These are phyloP conservation scores for Saccharomycopsis hybrid DNA, from an alignment of 1,139 yeast genomes.

Conservation along the genomic window DNA sequence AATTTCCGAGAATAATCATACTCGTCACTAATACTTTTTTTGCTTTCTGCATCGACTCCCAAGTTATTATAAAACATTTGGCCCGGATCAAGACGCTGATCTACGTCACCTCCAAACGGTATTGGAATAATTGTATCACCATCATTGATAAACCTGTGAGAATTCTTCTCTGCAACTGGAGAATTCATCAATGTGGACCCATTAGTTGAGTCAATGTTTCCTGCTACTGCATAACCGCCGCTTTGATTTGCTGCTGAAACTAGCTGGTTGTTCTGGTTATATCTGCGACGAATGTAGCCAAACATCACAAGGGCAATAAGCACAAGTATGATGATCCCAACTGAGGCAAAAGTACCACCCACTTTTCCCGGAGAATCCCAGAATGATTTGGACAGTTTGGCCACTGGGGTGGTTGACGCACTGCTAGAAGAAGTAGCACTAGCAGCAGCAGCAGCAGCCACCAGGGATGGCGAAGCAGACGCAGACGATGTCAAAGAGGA, in stretches of 20 bases:
- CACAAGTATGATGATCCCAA: conserved; percentile 29
- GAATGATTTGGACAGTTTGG: conserved; percentile 23
- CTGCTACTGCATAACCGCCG: conserved; percentile 1
- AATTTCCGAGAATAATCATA: conserved; percentile 67
- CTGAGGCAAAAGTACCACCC: conserved; percentile 32
- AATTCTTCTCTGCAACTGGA: conserved; percentile 10
- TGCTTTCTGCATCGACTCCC: conserved; percentile 43
- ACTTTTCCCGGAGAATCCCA: conserved; percentile 32
- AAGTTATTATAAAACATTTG: conserved; percentile 23
- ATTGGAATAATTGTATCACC: conserved; percentile 26
- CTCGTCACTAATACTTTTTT: conserved; percentile 65
- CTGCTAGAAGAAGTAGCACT: background rate
- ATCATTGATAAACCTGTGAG: conserved; percentile 11
- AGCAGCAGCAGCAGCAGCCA: background rate
- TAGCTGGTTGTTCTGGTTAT: conserved; percentile 16
- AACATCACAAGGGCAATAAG: conserved; percentile 25
- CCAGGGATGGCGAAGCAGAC: background rate
- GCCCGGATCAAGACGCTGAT: conserved; percentile 61
- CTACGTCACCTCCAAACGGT: conserved; percentile 43
- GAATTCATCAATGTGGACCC: conserved; percentile 8
- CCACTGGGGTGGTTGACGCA: background rate
- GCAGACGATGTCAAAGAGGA: background rate
- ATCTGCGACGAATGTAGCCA: conserved; percentile 26
- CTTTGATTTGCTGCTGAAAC: conserved; percentile 1
- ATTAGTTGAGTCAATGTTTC: conserved; percentile 5